Conservation (phyloP, 495 filamentous ascomycete genomes). For the Hypoxylon fuscum region DNA sequence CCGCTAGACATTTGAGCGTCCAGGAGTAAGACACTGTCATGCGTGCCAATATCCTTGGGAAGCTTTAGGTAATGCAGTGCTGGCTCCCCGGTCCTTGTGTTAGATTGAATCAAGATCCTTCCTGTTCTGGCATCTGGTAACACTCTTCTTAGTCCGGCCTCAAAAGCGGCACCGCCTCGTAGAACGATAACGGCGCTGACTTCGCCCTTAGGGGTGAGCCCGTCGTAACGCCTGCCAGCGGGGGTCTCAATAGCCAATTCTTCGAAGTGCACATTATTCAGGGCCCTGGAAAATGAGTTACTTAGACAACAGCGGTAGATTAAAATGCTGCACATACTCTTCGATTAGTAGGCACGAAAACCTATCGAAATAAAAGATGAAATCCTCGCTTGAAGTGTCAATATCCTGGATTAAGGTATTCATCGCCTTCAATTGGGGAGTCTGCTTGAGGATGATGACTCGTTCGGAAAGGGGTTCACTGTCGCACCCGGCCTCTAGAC, state of each 20-base stretch:
- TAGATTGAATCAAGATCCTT: slow-evolving; percentile 88
- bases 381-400: slow-evolving; percentile 82
- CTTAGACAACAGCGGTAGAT: background rate
- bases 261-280: slow-evolving; percentile 75
- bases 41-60: slow-evolving; percentile 70
- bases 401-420: slow-evolving; percentile 89
- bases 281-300: slow-evolving; percentile 63
- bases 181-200: slow-evolving; percentile 89
- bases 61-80: slow-evolving; percentile 89
- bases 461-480: slow-evolving; percentile 77
- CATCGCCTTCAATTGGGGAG: slow-evolving; percentile 82
- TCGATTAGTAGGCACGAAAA: slow-evolving; percentile 85
- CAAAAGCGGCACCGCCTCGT: slow-evolving; percentile 84
- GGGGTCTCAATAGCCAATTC: slow-evolving; percentile 73
- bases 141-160: slow-evolving; percentile 85
- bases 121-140: slow-evolving; percentile 93
- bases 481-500: slow-evolving; percentile 72
- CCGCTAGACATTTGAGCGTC: slow-evolving; percentile 95
- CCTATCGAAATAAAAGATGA: slow-evolving; percentile 96
- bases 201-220: slow-evolving; percentile 70
- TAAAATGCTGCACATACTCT: slow-evolving; percentile 59
- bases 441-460: slow-evolving; percentile 75
- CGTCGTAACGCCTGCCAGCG: slow-evolving; percentile 69
- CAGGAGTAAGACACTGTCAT: slow-evolving; percentile 83
- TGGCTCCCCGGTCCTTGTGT: slow-evolving; percentile 83